Base-by-base conservation (phyloP, 352 stramenopile genomes). In the Globisporangium takayamanum region DNA sequence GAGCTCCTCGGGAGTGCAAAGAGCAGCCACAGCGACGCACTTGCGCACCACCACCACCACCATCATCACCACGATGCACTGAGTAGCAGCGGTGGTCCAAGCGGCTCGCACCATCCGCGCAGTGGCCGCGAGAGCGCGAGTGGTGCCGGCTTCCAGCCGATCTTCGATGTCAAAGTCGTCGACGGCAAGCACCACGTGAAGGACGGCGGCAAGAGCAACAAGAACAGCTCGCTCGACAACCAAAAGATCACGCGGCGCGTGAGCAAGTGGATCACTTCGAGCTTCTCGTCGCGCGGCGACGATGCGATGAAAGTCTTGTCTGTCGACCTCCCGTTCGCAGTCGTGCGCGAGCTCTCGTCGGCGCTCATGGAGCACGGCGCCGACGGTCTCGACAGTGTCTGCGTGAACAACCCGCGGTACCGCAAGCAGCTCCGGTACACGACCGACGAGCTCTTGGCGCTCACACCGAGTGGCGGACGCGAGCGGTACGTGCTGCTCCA, bases 231-330 rank as follows among this genome's bases (percentile, higher is more conserved):
- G 49, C 59, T 78, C 54, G 85, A 94, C 59, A 84, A 61, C n/a
- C 76, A 90, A 41, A 89, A 91, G 61, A 78, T 91, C 48, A 80
- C 78, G 41, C 85, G 85, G 3, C 81, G 83, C n/a, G 85, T 92
- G 30, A 90, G 78, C 36, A 94, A 94, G 58, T 94, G 85, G 85
- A 88, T 93, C 56, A 87, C 72, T 2, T 82, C 83, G 25, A 92
- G 81, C 44, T 92, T 94, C 26, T 81, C 81, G 7, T 84, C 72
- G 14, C 70, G 73, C 5, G 80, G 80, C 16, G 80, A 91, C 8
- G 81, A 94, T 33, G 78, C 83, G 2, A 91, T 92, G 78, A 90
- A 91, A 48, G 80, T 95, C 12, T 57, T 95, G 5, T 93, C 80
- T 0, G 73, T 95, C 5, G 86, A 95, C 57, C 61, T 94, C 3